Evolutionary conservation across 345 rosid genomes (phyloP).

Genomic region (Balakata baccata): DNA sequence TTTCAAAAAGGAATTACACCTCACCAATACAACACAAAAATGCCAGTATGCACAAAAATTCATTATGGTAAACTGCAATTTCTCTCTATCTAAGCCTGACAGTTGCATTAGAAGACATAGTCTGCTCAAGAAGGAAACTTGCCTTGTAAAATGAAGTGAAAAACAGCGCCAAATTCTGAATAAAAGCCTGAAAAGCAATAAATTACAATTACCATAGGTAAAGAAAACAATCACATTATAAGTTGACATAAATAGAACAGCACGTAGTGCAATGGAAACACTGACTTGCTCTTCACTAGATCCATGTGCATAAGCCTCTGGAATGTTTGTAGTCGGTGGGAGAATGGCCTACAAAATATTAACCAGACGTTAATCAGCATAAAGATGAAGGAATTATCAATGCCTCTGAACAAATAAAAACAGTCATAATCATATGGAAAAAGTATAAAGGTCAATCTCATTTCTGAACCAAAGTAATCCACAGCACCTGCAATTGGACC

Average conservation of each 20-base stretch:
- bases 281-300: conserved; percentile 84
- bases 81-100: background rate
- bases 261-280: background rate
- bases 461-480: background rate
- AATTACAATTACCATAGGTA: background rate
- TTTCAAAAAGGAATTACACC: background rate
- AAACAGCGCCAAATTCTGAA: conserved; percentile 94
- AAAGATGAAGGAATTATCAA: background rate
- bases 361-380: background rate
- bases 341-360: conserved; percentile 55
- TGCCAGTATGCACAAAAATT: background rate
- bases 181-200: conserved; percentile 70
- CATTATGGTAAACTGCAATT: background rate
- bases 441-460: background rate
- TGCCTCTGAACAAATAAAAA: background rate
- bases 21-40: no score
- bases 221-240: background rate
- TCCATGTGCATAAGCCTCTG: conserved; percentile 90
- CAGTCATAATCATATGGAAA: background rate
- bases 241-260: background rate
- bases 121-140: conserved; percentile 16
- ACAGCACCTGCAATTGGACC: conserved; percentile 77
- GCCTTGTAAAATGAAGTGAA: conserved; percentile 96
- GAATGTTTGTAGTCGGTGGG: conserved; percentile 71
- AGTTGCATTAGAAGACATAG: background rate